These are phyloP conservation scores for Raphanus hybrid DNA, from an alignment of 441 rosid species.

Conservation along the genomic window DNA sequence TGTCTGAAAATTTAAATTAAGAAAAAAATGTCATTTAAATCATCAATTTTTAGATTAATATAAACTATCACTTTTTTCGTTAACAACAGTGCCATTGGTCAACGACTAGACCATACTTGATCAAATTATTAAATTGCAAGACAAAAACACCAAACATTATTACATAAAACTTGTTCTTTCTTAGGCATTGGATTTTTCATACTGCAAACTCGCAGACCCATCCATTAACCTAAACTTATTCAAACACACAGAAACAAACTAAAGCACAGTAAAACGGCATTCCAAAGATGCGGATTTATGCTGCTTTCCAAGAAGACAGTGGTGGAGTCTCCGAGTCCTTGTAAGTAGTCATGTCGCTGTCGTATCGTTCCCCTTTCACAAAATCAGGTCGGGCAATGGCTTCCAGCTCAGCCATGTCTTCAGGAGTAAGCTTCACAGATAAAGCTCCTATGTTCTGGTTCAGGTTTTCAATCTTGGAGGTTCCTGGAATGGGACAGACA, in stretches of 20 bases:
- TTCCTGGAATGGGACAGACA: conserved; percentile 48
- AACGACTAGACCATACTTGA: conserved; percentile 1
- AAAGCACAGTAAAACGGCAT: conserved; percentile 1
- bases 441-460: conserved; percentile 47
- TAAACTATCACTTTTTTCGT: no score
- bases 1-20: no score
- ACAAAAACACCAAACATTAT: background rate
- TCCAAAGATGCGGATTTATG: conserved; percentile 8
- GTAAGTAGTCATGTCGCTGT: background rate
- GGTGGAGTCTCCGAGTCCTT: conserved; percentile 53
- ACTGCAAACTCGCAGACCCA: conserved; percentile 11
- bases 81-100: background rate
- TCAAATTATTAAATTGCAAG: background rate
- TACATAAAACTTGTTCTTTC: background rate
- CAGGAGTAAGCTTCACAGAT: conserved; percentile 52
- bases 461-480: conserved; percentile 34
- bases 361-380: conserved; percentile 56
- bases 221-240: conserved; percentile 1
- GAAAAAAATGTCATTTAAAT: no score
- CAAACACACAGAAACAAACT: background rate
- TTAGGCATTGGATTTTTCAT: background rate
- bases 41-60: no score
- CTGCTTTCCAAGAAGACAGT: conserved; percentile 50
- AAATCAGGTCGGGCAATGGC: conserved; percentile 46
- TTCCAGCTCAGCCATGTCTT: conserved; percentile 69